Percentiles rank a stretch among this genome's conserved stretches.
Evolutionary conservation across 2,329 filamentous ascomycete genomes (phyloP).

Genomic region (Tolypocladium tropicale): DNA sequence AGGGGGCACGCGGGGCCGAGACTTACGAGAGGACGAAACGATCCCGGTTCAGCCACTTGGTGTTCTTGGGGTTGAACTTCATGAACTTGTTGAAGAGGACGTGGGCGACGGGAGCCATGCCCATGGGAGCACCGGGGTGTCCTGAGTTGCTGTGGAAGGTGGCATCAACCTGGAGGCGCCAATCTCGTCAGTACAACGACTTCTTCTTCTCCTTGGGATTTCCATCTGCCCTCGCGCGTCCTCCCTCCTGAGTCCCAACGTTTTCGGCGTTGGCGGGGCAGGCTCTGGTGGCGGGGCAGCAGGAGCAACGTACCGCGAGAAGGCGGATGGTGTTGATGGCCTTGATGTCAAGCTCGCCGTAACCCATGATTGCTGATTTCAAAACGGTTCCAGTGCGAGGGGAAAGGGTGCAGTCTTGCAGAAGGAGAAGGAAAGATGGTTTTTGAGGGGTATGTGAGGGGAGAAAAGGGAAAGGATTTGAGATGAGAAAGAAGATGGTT

Average conservation of each 20-base stretch:
- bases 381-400: conserved; percentile 6
- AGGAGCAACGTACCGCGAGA: conserved; percentile 67
- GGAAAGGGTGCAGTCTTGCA: conserved; percentile 1
- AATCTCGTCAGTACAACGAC: background rate
- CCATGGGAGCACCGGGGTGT: conserved; percentile 97
- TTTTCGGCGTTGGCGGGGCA: conserved; percentile 18
- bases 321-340: conserved; percentile 97
- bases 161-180: conserved; percentile 73
- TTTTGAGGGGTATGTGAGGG: conserved; percentile 13
- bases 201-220: too few relatives aligned
- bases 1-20: background rate
- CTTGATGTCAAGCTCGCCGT: conserved; percentile 76
- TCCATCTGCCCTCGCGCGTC: background rate
- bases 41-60: conserved; percentile 92
- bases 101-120: conserved; percentile 89
- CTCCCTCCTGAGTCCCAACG: background rate
- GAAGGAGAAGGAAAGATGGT: background rate
- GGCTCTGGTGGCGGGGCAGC: conserved; percentile 18
- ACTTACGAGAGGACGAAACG: conserved; percentile 98
- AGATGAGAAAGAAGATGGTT: conserved; percentile 1
- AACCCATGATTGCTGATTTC: conserved; percentile 62
- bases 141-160: conserved; percentile 93
- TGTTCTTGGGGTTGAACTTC: conserved; percentile 99
- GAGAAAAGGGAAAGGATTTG: conserved; percentile 4
- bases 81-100: conserved; percentile 98